A percentile compares a stretch with the other conserved stretches of the same genome.
Evolutionary conservation across 2,329 filamentous ascomycete species (phyloP).

Genomic region (Epicoccum nigrum): DNA sequence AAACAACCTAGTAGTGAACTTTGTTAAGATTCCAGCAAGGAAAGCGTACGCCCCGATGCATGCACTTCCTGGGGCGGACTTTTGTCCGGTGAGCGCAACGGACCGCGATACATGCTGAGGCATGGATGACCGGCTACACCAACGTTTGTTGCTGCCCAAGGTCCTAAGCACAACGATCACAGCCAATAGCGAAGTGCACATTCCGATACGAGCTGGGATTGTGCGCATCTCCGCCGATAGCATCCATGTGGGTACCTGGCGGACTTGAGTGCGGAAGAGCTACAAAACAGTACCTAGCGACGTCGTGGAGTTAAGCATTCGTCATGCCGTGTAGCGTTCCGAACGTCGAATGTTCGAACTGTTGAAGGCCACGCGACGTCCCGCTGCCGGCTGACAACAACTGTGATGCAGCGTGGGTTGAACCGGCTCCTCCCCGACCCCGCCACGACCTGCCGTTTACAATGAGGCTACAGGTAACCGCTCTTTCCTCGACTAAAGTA

Average conservation of each 20-base stretch:
- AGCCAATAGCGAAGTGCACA: constrained; percentile 6
- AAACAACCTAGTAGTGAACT: constrained; percentile 4
- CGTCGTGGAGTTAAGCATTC: constrained; percentile 30
- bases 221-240: constrained; percentile 27
- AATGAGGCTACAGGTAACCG: background rate
- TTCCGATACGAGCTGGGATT: constrained; percentile 17
- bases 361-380: constrained; percentile 15
- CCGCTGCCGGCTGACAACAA: constrained; percentile 21
- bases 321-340: constrained; percentile 35
- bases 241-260: constrained; percentile 12
- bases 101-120: constrained; percentile 30
- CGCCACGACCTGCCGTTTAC: constrained; percentile 2
- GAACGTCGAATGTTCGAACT: constrained; percentile 17
- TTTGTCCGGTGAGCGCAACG: constrained; percentile 26
- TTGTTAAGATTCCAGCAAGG: background rate
- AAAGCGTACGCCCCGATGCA: constrained; percentile 5
- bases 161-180: constrained; percentile 15
- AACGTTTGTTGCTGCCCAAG: constrained; percentile 20
- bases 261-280: background rate
- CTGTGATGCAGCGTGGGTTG: constrained; percentile 4
- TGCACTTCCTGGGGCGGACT: constrained; percentile 1
- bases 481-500: background rate
- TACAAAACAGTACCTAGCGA: constrained; percentile 13
- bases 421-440: constrained; percentile 6
- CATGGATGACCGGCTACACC: constrained; percentile 18